phyloP scores from a whole-genome alignment of 768 basidiomycete species.

The Calocybe cyanea region DNA sequence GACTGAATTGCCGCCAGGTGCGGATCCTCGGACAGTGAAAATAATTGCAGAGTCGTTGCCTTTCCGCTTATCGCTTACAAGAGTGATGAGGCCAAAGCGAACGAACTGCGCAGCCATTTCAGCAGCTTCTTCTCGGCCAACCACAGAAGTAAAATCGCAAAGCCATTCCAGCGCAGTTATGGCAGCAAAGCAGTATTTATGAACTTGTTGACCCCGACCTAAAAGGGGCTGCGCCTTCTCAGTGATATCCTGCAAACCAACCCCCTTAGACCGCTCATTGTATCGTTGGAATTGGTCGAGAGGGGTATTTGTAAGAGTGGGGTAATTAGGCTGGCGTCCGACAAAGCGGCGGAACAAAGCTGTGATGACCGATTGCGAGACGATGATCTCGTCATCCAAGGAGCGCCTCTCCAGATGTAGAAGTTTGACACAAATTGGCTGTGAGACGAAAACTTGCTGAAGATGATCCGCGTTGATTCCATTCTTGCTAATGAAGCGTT shows the following conservation, averaged over 20 bases:
- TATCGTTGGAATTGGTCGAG: slow-evolving; percentile 69
- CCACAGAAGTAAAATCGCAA: slow-evolving; percentile 94
- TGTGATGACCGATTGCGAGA: slow-evolving; percentile 90
- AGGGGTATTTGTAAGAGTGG: slow-evolving; percentile 39
- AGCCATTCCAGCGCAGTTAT: slow-evolving; percentile 93
- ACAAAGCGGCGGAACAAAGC: slow-evolving; percentile 95
- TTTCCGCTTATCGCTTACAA: slow-evolving; percentile 90
- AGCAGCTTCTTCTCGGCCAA: slow-evolving; percentile 92
- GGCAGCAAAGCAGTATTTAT: slow-evolving; percentile 81
- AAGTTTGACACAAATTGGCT: slow-evolving; percentile 96
- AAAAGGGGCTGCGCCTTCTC: slow-evolving; percentile 60
- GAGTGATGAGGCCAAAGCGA: slow-evolving; percentile 82
- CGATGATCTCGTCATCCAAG: slow-evolving; percentile 95
- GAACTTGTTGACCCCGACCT: slow-evolving; percentile 42
- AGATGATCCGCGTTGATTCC: slow-evolving; percentile 95
- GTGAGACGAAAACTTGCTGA: slow-evolving; percentile 81
- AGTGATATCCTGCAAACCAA: slow-evolving; percentile 63
- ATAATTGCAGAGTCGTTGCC: slow-evolving; percentile 91
- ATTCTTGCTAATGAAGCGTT: slow-evolving; percentile 99
- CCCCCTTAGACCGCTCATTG: slow-evolving; percentile 74
- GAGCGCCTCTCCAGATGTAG: slow-evolving; percentile 93
- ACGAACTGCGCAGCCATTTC: slow-evolving; percentile 99
- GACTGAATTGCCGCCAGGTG: slow-evolving; percentile 70
- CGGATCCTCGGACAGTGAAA: slow-evolving; percentile 83
- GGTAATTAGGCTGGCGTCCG: slow-evolving; percentile 82